phyloP scores from a whole-genome alignment of 352 stramenopile species.

The Phytophthora pluvialis region DNA sequence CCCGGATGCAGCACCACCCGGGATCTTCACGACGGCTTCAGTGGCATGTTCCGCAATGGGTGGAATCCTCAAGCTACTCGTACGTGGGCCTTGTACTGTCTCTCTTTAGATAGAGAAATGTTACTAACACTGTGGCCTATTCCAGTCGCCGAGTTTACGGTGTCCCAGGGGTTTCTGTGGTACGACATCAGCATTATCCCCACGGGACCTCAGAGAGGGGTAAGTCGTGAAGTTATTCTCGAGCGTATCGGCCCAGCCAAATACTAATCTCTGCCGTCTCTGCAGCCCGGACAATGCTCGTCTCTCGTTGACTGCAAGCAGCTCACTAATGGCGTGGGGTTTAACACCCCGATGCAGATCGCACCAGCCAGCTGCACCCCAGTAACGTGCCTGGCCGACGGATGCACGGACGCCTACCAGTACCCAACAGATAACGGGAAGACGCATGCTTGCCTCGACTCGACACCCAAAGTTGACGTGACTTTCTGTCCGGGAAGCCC shows the following conservation, averaged over 20 bases:
- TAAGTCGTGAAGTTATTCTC: slow-evolving; percentile 11
- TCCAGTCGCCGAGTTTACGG: slow-evolving; percentile 58
- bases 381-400: slow-evolving; percentile 43
- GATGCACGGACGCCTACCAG: slow-evolving; percentile 49
- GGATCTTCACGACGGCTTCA: slow-evolving; percentile 56
- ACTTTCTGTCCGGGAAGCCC: slow-evolving; percentile 41
- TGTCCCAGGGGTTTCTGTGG: slow-evolving; percentile 50
- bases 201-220: slow-evolving; percentile 43
- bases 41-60: slow-evolving; percentile 72
- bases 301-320: slow-evolving; percentile 48
- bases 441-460: slow-evolving; percentile 46
- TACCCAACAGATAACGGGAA: slow-evolving; percentile 52
- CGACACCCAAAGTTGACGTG: slow-evolving; percentile 45
- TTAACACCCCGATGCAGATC: slow-evolving; percentile 61
- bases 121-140: background rate
- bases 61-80: slow-evolving; percentile 55
- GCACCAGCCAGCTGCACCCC: slow-evolving; percentile 43
- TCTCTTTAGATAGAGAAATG: no score
- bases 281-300: slow-evolving; percentile 43
- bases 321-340: slow-evolving; percentile 45
- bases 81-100: slow-evolving; percentile 10
- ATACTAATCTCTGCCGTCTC: background rate
- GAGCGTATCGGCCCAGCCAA: background rate
- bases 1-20: slow-evolving; percentile 39
- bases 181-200: slow-evolving; percentile 75